Evolutionary conservation across 2,329 filamentous ascomycete genomes (phyloP).

Genomic region (Arthrocladium fulminans): DNA sequence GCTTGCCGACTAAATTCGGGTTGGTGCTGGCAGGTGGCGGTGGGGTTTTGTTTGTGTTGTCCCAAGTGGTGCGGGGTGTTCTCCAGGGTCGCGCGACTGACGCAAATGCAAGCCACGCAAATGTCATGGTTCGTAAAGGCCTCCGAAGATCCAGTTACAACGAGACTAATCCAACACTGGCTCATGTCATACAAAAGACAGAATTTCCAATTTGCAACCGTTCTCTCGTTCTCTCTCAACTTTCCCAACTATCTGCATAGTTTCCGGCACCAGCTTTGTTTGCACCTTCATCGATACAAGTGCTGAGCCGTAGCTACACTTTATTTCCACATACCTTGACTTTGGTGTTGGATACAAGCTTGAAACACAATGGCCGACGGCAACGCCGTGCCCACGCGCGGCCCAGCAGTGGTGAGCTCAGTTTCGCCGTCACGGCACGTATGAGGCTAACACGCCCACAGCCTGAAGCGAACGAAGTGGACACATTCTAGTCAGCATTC

Average conservation of each 20-base stretch:
- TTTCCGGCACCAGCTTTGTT: not conserved
- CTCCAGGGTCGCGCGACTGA: conserved; percentile 1
- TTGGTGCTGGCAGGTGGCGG: not conserved
- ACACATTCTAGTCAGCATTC: conserved; percentile 37
- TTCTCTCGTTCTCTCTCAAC: not conserved
- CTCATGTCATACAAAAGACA: not conserved
- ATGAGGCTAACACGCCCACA: conserved; percentile 7
- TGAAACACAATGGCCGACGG: conserved; percentile 30
- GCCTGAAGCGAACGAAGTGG: conserved; percentile 40
- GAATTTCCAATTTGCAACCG: not conserved
- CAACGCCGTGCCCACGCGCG: conserved; percentile 27
- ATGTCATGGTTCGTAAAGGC: not conserved
- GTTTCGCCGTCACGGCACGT: not conserved
- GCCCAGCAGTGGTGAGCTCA: conserved; percentile 32
- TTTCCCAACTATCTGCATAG: not conserved
- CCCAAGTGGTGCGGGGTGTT: conserved; percentile 7
- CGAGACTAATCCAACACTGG: not conserved
- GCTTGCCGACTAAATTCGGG: too few relatives aligned
- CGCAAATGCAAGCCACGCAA: not conserved
- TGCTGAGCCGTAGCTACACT: not conserved
- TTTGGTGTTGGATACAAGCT: not conserved
- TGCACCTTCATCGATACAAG: not conserved
- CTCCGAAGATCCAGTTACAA: not conserved
- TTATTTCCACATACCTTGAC: not conserved
- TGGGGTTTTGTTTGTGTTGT: not conserved